These are phyloP conservation scores for Cytospora paraplurivora DNA, from an alignment of 2,329 filamentous ascomycete genomes.

Conservation along the genomic window DNA sequence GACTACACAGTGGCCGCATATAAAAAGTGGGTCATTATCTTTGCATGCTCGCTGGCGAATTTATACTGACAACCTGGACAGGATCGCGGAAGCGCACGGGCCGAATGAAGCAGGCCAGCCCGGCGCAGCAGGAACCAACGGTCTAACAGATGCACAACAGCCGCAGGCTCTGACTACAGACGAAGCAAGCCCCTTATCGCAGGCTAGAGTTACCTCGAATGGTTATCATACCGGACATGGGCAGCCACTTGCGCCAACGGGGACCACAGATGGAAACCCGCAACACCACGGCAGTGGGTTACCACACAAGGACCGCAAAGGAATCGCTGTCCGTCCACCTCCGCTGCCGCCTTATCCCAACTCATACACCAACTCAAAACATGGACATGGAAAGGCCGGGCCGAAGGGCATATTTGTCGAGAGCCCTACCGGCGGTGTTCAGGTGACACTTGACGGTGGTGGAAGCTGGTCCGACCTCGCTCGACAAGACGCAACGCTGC, in stretches of 20 bases:
- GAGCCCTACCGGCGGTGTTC: constrained; percentile 80
- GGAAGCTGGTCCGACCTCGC: constrained; percentile 92
- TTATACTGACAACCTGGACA: constrained; percentile 28
- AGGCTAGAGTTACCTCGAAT: constrained; percentile 32
- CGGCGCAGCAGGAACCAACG: constrained; percentile 20
- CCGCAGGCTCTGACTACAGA: constrained; percentile 57
- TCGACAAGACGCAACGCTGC: constrained; percentile 76
- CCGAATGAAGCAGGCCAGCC: constrained; percentile 12
- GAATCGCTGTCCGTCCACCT: constrained; percentile 38
- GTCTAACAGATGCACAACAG: constrained; percentile 23
- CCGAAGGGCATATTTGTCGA: constrained; percentile 69
- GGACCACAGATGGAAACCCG: constrained; percentile 16
- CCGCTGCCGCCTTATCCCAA: constrained; percentile 51
- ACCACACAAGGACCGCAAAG: constrained; percentile 21
- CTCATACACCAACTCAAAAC: constrained; percentile 43
- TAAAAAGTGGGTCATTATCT: constrained; percentile 59
- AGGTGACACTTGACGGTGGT: constrained; percentile 86
- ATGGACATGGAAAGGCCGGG: constrained; percentile 41
- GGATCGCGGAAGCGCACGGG: constrained; percentile 32
- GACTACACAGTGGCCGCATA: constrained; percentile 88
- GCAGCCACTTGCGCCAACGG: constrained; percentile 19
- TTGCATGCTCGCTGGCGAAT: neutral
- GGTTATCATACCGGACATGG: constrained; percentile 29
- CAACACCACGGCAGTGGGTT: constrained; percentile 16
- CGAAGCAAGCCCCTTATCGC: constrained; percentile 47